Evolutionary conservation across 129 eudicot species (phyloP), one percentile per base, ranked within the genome.

Genomic region (Heracleum sosnowskyi): DNA sequence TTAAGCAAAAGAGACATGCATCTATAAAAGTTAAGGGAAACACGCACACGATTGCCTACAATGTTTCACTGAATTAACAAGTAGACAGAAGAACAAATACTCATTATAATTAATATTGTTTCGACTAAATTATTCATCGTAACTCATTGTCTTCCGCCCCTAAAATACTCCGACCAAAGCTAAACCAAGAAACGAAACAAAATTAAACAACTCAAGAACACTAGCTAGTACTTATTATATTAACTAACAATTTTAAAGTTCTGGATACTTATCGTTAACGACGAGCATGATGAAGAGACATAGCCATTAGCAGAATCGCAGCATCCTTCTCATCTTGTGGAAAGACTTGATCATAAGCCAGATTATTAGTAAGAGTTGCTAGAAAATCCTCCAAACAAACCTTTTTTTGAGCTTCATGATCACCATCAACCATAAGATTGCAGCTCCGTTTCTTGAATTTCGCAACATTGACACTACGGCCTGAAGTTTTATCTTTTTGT

Each of bases 251-350:
- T 29, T 39, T 29, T 28, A 13, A 64, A 15, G 24, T 31, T 12
- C 36, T 63, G 37, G 20, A 63, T 63, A 7, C 37, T 28, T 28
- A 29, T 29, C 18, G 31, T 31, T 6, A 31, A 0, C 4, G 71
- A 64, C 22, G 71, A 81, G 82, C 85, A 10, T 31, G 71, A 66
- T 85, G 86, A 64, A 92, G 87, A 46, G 97, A 92, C 77, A 92
- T 75, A 74, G 97, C 97, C 97, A 92, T 92, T 41, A 92, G 86
- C 2, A 92, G 78, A 46, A 92, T 90, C 16, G 97, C 97, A 37
- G 97, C 97, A 77, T 92, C 96, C 83, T 90, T 92, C 81, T 92
- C 97, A 47, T 92, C 96, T 76, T 92, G 96, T 8, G 76, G 76
- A 11, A 72, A 12, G 17, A 72, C 53, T 40, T 72, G 76, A 29